These are phyloP conservation scores for Coniochaeta hoffmannii DNA, from an alignment of 2,329 filamentous ascomycete species.

Conservation along the genomic window DNA sequence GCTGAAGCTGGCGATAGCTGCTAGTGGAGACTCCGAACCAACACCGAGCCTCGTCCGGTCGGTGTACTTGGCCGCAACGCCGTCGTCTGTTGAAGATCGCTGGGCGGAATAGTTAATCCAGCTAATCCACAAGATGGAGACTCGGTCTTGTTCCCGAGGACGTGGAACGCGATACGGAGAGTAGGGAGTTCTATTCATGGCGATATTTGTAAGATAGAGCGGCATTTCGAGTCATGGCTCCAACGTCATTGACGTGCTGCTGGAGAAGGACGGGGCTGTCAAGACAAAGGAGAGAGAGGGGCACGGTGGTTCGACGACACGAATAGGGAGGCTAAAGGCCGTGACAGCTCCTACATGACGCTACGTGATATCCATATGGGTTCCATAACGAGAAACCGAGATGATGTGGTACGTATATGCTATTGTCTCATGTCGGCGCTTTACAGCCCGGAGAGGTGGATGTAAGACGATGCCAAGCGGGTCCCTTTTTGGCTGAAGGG, in stretches of 20 bases:
- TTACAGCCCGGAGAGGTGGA: neutral
- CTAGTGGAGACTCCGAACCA: neutral
- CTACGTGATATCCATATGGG: neutral
- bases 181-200: neutral
- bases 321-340: neutral
- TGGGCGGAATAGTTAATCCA: neutral
- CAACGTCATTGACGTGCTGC: neutral
- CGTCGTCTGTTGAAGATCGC: neutral
- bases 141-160: neutral
- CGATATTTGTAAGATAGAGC: neutral
- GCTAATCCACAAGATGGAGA: neutral
- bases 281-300: neutral
- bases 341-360: neutral
- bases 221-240: neutral
- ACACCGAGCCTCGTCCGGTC: neutral
- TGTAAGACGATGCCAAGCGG: neutral
- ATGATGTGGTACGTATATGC: neutral
- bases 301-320: neutral
- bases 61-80: neutral
- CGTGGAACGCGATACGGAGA: neutral
- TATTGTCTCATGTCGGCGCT: neutral
- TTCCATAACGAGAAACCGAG: neutral
- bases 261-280: neutral
- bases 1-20: neutral
- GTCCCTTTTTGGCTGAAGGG: constrained; percentile 1